Conservation (phyloP, 2,329 filamentous ascomycete genomes). For the Alternaria conjuncta region DNA sequence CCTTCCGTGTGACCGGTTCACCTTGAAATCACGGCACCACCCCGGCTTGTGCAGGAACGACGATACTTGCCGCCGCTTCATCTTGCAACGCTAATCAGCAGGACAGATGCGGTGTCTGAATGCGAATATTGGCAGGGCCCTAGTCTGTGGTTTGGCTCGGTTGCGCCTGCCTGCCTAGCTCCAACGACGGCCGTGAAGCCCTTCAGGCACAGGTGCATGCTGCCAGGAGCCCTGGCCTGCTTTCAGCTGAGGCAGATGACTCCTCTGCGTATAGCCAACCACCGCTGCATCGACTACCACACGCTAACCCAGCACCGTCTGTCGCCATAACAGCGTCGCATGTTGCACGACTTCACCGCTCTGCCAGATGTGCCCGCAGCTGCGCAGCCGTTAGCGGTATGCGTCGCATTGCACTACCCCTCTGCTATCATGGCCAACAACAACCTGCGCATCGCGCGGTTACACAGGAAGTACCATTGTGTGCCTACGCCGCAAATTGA, state of each 20-base stretch:
- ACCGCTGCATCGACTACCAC: conserved; percentile 4
- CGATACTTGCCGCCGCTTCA: conserved; percentile 1
- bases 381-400: conserved; percentile 4
- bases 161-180: conserved; percentile 9
- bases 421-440: neutral
- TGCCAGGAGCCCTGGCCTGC: conserved; percentile 1
- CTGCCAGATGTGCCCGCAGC: neutral
- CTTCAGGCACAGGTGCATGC: conserved; percentile 6
- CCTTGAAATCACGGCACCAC: conserved; percentile 9
- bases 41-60: conserved; percentile 10
- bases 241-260: conserved; percentile 9
- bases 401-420: conserved; percentile 2
- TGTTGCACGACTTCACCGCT: conserved; percentile 22
- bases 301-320: neutral
- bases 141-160: conserved; percentile 4
- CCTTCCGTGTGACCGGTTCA: conserved; percentile 24
- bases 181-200: neutral
- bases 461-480: conserved; percentile 2
- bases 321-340: neutral
- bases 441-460: conserved; percentile 20
- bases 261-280: conserved; percentile 14
- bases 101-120: conserved; percentile 8
- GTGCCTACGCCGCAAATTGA: conserved; percentile 6
- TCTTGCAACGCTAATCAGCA: conserved; percentile 1
- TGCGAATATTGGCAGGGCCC: conserved; percentile 13